phyloP scores from a whole-genome alignment of 345 rosid species.

The Lepidium africanum region DNA sequence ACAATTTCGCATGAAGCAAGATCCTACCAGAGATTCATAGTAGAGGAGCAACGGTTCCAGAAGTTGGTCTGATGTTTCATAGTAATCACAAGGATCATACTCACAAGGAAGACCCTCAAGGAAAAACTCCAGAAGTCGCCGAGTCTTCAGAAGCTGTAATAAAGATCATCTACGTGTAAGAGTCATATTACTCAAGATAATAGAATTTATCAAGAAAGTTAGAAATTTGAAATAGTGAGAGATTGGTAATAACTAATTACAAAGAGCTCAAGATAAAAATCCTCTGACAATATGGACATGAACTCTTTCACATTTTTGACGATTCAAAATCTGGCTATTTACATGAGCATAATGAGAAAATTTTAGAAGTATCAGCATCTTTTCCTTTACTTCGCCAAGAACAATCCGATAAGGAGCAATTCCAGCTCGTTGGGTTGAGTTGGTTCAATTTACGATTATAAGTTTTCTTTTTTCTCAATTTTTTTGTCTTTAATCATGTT shows the following conservation, averaged over 20 bases:
- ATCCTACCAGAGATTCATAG: constrained; percentile 68
- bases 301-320: background rate
- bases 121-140: constrained; percentile 61
- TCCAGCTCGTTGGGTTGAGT: constrained; percentile 60
- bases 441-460: no score
- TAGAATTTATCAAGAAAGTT: background rate
- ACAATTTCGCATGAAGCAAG: background rate
- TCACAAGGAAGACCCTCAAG: constrained; percentile 94
- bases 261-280: background rate
- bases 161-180: background rate
- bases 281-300: background rate
- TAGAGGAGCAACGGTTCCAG: constrained; percentile 73
- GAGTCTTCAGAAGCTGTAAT: constrained; percentile 69
- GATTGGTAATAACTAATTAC: background rate
- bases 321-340: background rate
- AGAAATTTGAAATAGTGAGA: background rate
- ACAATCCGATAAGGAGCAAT: constrained; percentile 81
- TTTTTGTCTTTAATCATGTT: no score
- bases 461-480: no score
- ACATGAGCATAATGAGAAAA: background rate
- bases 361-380: constrained; percentile 34
- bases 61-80: constrained; percentile 67
- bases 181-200: background rate
- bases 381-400: constrained; percentile 77
- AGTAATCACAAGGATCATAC: constrained; percentile 55